phyloP scores from a whole-genome alignment of 768 basidiomycete species.

The Amanita rubescens region DNA sequence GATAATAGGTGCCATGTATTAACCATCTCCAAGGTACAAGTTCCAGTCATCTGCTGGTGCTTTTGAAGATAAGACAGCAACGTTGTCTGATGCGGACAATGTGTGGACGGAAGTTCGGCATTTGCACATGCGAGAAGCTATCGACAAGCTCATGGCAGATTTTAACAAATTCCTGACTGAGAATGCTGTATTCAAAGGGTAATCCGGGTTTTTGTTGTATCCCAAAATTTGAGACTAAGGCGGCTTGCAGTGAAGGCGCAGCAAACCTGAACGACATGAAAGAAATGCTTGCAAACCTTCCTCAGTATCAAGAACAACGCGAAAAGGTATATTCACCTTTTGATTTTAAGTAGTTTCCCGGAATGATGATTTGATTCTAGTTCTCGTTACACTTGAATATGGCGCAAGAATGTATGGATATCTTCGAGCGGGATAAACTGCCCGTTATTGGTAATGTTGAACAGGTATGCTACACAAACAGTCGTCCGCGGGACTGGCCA shows the following conservation, averaged over 20 bases:
- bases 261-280: constrained; percentile 96
- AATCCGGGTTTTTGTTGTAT: constrained; percentile 6
- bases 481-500: constrained; percentile 10
- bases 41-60: constrained; percentile 85
- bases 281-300: constrained; percentile 93
- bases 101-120: constrained; percentile 93
- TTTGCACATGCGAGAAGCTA: constrained; percentile 98
- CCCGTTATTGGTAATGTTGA: constrained; percentile 82
- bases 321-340: constrained; percentile 59
- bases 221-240: background rate
- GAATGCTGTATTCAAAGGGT: constrained; percentile 93
- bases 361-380: constrained; percentile 31
- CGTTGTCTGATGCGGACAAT: constrained; percentile 77
- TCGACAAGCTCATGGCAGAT: constrained; percentile 93
- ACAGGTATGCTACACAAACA: constrained; percentile 44
- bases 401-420: constrained; percentile 95
- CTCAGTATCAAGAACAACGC: constrained; percentile 91
- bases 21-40: constrained; percentile 57
- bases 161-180: constrained; percentile 94
- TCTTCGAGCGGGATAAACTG: constrained; percentile 86
- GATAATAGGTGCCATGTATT: background rate
- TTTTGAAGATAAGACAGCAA: constrained; percentile 83
- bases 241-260: constrained; percentile 53
- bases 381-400: constrained; percentile 96
- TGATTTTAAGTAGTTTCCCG: background rate